Percentiles rank a stretch among this genome's conserved stretches.
phyloP scores from a whole-genome alignment of 2,329 filamentous ascomycete genomes.

The Botrytis aclada region DNA sequence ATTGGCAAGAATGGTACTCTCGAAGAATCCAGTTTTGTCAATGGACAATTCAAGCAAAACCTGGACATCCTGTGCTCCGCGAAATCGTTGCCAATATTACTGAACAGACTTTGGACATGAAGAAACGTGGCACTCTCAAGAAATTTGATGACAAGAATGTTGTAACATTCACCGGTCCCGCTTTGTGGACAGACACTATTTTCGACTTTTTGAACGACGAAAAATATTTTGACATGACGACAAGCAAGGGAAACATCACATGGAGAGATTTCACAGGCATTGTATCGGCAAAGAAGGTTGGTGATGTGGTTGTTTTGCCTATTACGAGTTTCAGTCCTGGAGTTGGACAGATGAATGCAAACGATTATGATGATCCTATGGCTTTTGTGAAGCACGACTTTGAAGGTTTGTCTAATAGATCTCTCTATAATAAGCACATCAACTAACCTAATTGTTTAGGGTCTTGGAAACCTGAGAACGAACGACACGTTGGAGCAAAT shows the following conservation, averaged over 20 bases:
- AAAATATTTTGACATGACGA: slow-evolving; percentile 78
- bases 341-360: slow-evolving; percentile 87
- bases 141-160: slow-evolving; percentile 63
- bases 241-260: slow-evolving; percentile 67
- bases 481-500: slow-evolving; percentile 61
- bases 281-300: slow-evolving; percentile 76
- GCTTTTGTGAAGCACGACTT: slow-evolving; percentile 97
- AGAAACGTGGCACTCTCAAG: slow-evolving; percentile 62
- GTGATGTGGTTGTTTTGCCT: slow-evolving; percentile 88
- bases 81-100: slow-evolving; percentile 87
- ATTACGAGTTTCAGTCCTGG: slow-evolving; percentile 98
- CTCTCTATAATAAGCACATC: not conserved
- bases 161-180: slow-evolving; percentile 92
- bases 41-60: slow-evolving; percentile 97
- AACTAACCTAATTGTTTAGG: slow-evolving; percentile 44
- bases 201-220: slow-evolving; percentile 93
- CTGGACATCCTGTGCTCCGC: slow-evolving; percentile 86
- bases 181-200: slow-evolving; percentile 87
- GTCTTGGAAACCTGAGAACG: slow-evolving; percentile 71
- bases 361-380: slow-evolving; percentile 86
- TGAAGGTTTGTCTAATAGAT: slow-evolving; percentile 65
- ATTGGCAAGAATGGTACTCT: slow-evolving; percentile 96
- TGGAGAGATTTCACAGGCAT: slow-evolving; percentile 90
- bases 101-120: slow-evolving; percentile 71
- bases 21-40: slow-evolving; percentile 97